Base-by-base conservation (phyloP, 2,329 filamentous ascomycete genomes). In the Leptosphaerulina australis region DNA sequence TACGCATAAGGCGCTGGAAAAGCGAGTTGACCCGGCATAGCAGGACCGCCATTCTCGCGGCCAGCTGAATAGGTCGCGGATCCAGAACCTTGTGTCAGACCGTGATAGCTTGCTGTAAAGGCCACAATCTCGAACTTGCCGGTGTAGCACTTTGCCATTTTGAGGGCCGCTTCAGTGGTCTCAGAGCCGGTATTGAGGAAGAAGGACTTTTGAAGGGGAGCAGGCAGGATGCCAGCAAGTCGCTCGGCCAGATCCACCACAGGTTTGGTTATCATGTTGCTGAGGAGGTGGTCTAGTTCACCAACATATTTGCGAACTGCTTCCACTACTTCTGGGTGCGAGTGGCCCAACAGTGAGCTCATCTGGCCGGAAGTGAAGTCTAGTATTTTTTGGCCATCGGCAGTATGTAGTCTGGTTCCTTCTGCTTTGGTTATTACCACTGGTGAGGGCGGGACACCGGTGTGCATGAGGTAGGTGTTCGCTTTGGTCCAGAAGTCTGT, bases 1-100 rank as follows among this genome's bases (percentile, higher is more conserved):
- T 86, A 87, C 0, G 79, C 75, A 56, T 87, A 81, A 0, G 84
- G 84, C 0, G 81, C 77, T 0, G 84, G 84, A 26, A 88, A 77
- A 1, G 76, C 77, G 3, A 84, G 74, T 48, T 81, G 79, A 0
- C 85, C 84, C 0, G 82, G 82, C 70, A 84, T 63, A 51, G 59
- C 58, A 0, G 76, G 77, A 1, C 77, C 77, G 37, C 73, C 71
- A 2, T 77, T 76, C 44, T 73, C 77, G 2, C 82, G 72, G 1
- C 82, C 82, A 10, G 77, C 75, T 33, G 79, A 77, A 62, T 83
- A 85, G 0, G 78, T 79, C 0, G 81, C 79, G 0, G 75, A 74
- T 0, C 74, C 71, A 1, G 81, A 72, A 2, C 74, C 78, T 11
- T 72, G 70, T 0, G 83, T 86, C 31, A 86, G 69, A 12, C 83